Evolutionary conservation across 2,329 filamentous ascomycete genomes (phyloP).

Genomic region (Exophiala sp.): DNA sequence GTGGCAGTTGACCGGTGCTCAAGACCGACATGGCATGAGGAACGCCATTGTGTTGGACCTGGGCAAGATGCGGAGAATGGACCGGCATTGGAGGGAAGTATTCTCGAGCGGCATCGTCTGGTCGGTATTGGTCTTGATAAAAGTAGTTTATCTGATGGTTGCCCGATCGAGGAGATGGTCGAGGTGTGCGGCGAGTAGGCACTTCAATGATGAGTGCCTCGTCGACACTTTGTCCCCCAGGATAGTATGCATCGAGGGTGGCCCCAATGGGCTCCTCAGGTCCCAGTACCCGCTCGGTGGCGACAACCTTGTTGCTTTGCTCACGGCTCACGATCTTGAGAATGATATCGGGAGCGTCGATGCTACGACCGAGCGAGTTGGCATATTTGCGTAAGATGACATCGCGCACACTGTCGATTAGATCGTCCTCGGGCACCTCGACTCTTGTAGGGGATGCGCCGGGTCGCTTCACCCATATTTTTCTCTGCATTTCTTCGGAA

Average conservation of each 20-base stretch:
- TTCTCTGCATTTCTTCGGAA: constrained; percentile 48
- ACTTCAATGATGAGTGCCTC: constrained; percentile 91
- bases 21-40: constrained; percentile 71
- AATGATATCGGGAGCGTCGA: constrained; percentile 83
- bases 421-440: constrained; percentile 74
- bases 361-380: constrained; percentile 82
- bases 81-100: constrained; percentile 72
- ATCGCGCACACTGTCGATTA: constrained; percentile 92
- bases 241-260: constrained; percentile 75
- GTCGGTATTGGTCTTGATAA: constrained; percentile 55
- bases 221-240: constrained; percentile 77
- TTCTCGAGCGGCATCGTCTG: constrained; percentile 64
- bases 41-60: constrained; percentile 34
- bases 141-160: constrained; percentile 51
- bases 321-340: constrained; percentile 72
- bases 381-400: constrained; percentile 88
- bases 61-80: constrained; percentile 39
- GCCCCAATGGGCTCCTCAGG: constrained; percentile 79
- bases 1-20: constrained; percentile 70
- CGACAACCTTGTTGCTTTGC: constrained; percentile 35
- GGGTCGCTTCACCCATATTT: constrained; percentile 91
- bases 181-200: constrained; percentile 67
- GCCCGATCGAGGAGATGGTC: constrained; percentile 62
- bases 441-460: constrained; percentile 82
- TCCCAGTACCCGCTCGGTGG: constrained; percentile 63